Conservation (phyloP, 2,329 filamentous ascomycete species). For the Pleoardoris graminearum region DNA sequence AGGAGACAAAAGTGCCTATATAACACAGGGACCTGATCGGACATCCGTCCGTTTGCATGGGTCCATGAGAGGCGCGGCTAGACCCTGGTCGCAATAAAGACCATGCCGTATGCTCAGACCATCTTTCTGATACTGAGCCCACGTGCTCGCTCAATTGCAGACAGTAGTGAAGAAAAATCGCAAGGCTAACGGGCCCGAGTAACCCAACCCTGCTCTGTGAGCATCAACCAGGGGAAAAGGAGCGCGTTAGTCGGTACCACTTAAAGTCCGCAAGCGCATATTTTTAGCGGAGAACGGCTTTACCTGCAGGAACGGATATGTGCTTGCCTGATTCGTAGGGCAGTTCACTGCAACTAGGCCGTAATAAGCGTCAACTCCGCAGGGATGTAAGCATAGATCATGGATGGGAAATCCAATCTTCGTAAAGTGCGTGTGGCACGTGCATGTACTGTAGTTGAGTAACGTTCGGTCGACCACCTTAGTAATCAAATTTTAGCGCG, state of each 20-base stretch:
- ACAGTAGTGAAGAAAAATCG: background rate
- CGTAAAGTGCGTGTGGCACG: no score
- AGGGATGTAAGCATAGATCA: background rate
- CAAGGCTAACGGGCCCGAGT: constrained; percentile 2
- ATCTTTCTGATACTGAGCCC: background rate
- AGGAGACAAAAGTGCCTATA: background rate
- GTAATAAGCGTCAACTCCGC: background rate
- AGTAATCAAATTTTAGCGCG: no score
- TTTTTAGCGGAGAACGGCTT: background rate
- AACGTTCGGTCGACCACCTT: no score
- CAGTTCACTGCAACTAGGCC: background rate
- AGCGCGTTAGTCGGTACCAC: background rate
- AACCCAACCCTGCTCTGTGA: background rate
- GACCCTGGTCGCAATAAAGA: background rate
- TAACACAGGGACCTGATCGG: background rate
- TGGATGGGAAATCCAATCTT: no score
- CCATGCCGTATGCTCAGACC: background rate
- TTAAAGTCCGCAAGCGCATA: no score
- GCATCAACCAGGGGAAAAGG: background rate
- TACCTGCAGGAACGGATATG: background rate
- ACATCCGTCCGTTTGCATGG: background rate
- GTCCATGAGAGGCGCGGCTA: background rate
- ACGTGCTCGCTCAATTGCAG: background rate
- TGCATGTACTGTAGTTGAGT: no score
- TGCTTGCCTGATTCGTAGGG: background rate